Evolutionary conservation across 352 stramenopile species (phyloP), one percentile per base, ranked within the genome.

Genomic region (Phytophthora syringae): DNA sequence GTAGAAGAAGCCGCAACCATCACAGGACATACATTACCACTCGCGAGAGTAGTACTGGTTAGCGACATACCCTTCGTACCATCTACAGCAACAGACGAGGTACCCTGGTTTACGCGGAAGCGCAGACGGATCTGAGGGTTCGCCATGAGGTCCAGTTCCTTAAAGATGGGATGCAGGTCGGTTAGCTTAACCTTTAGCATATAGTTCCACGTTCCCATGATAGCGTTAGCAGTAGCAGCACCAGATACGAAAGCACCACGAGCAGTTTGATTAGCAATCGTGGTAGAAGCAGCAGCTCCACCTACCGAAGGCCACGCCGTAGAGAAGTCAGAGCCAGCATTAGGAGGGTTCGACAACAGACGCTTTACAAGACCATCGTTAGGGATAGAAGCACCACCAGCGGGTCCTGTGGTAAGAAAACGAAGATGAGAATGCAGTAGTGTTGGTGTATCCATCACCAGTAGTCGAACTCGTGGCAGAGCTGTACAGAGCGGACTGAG

Each of bases 181-280:
- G 6, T 15, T 20, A 59, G 37, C n/a, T 59, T 59, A 5, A 54
- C 15, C 13, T 54, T 54, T 10, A 54, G 47, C 47, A 54, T 43
- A 5, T 54, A 51, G 24, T 51, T 56, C 49, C 49, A 56, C 49
- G 49, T 56, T 11, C 37, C 52, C 52, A 59, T 49, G 18, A 59
- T 59, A 28, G 22, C 37, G 11, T 12, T 12, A 59, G 37, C 21
- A 2, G 51, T 13, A 40, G 7, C 11, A 30, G 10, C 16, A 28
- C 47, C 47, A 54, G 47, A 0, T 28, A 54, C 47, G 27, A 54
- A 54, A 3, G 47, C 27, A 42, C 47, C 47, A 54, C 47, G 47
- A 12, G 7, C 28, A 10, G 24, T 11, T 18, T 54, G 47, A 39
- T 43, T 54, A 9, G 48, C n/a, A 7, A 47, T 47, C 2, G 40